phyloP scores from a whole-genome alignment of 2,329 filamentous ascomycete genomes.

The Epicoccum sorghinum region DNA sequence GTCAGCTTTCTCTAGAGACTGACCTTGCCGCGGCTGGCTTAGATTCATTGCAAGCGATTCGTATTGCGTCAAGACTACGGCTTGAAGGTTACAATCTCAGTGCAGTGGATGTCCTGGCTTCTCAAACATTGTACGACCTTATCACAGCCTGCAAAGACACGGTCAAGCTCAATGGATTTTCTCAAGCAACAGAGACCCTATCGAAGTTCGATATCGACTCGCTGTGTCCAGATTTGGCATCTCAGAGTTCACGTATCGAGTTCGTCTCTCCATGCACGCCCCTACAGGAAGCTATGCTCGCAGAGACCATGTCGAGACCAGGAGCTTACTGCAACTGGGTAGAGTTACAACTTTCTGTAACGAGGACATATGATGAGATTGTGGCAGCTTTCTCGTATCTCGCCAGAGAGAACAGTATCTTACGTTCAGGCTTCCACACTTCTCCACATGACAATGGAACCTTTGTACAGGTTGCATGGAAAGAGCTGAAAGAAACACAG shows the following conservation, averaged over 20 bases:
- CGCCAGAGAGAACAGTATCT: slow-evolving; percentile 62
- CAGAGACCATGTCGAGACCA: slow-evolving; percentile 68
- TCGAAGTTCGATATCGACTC: background rate
- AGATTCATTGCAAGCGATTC: slow-evolving; percentile 70
- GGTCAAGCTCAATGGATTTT: background rate
- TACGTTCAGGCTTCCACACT: slow-evolving; percentile 75
- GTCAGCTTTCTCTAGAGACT: slow-evolving; percentile 45
- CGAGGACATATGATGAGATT: slow-evolving; percentile 48
- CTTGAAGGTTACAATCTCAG: slow-evolving; percentile 60
- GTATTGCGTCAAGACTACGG: slow-evolving; percentile 69
- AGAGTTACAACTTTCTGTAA: slow-evolving; percentile 62
- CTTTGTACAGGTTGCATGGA: slow-evolving; percentile 71
- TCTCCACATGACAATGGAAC: slow-evolving; percentile 48
- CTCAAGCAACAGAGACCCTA: background rate
- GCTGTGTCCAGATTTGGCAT: background rate
- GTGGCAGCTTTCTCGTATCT: slow-evolving; percentile 35
- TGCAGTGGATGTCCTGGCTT: slow-evolving; percentile 67
- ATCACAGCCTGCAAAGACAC: slow-evolving; percentile 24
- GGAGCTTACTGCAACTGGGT: slow-evolving; percentile 80
- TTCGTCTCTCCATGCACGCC: slow-evolving; percentile 68
- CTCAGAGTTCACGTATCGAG: slow-evolving; percentile 15
- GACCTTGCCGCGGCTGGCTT: slow-evolving; percentile 63
- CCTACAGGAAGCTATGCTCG: slow-evolving; percentile 80
- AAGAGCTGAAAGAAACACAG: slow-evolving; percentile 51
- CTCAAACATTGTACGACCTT: slow-evolving; percentile 53